phyloP scores from a whole-genome alignment of 2,329 filamentous ascomycete species.

The Sclerotinia nivalis region DNA sequence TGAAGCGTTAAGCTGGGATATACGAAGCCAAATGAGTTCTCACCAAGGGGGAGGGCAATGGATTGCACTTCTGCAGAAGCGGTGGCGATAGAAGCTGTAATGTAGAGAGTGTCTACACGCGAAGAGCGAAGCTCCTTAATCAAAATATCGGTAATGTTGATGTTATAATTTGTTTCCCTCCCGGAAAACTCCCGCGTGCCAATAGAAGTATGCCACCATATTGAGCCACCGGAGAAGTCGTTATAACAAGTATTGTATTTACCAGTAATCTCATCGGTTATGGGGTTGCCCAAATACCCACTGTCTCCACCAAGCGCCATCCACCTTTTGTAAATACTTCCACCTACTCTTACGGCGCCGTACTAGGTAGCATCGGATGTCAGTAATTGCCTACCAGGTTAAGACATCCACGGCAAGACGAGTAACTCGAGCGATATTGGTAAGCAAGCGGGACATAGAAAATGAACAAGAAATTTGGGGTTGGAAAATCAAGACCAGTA shows the following conservation, averaged over 20 bases:
- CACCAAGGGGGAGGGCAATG: not conserved
- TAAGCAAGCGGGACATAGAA: not conserved
- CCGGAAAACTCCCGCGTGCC: constrained; percentile 5
- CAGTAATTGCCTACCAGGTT: not conserved
- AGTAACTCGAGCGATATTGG: too few species aligned
- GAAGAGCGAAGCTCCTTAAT: constrained; percentile 11
- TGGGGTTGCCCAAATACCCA: constrained; percentile 1
- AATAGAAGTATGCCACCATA: constrained; percentile 18
- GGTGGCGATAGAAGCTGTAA: constrained; percentile 2
- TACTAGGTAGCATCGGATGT: not conserved
- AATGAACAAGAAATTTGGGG: not conserved
- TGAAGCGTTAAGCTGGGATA: constrained; percentile 4
- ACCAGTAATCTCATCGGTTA: not conserved
- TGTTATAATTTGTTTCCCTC: constrained; percentile 7
- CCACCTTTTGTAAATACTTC: constrained; percentile 13
- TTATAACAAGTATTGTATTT: constrained; percentile 9
- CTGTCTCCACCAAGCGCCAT: constrained; percentile 5
- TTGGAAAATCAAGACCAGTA: not conserved
- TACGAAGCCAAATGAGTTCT: not conserved
- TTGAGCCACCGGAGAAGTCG: constrained; percentile 6
- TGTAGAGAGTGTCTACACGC: constrained; percentile 12
- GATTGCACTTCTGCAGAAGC: not conserved
- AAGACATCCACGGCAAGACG: not conserved
- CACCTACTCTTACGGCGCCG: not conserved
- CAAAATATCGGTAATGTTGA: not conserved